phyloP scores from a whole-genome alignment of 768 basidiomycete species.

The Tephrocybe sp. region DNA sequence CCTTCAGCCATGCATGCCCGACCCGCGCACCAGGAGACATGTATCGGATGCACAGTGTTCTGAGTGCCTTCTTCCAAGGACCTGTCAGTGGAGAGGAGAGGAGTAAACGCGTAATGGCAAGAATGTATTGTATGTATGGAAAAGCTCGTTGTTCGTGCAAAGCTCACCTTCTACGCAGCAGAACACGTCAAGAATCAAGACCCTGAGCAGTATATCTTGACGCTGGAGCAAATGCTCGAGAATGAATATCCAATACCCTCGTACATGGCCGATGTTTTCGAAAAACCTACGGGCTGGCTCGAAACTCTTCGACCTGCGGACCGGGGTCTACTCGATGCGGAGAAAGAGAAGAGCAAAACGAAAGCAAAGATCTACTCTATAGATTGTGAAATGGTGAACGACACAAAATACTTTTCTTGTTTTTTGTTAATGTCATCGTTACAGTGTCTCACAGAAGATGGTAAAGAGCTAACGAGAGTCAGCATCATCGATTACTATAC shows the following conservation, averaged over 20 bases:
- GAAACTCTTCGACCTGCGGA: constrained; percentile 65
- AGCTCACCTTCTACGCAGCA: constrained; percentile 35
- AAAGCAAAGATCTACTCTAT: constrained; percentile 70
- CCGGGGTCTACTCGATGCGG: constrained; percentile 26
- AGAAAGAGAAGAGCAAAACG: constrained; percentile 24
- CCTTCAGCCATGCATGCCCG: constrained; percentile 91
- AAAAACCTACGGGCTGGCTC: constrained; percentile 72
- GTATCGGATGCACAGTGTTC: constrained; percentile 80
- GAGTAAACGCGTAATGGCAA: constrained; percentile 54
- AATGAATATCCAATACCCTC: constrained; percentile 91
- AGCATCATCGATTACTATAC: constrained; percentile 80
- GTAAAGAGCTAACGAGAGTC: constrained; percentile 85
- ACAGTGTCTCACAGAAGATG: constrained; percentile 87
- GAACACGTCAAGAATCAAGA: constrained; percentile 62
- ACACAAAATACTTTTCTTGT: background rate
- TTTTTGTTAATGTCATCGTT: background rate
- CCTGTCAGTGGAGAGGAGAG: constrained; percentile 83
- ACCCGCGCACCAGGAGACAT: constrained; percentile 91
- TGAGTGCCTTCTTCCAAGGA: constrained; percentile 78
- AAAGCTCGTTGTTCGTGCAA: background rate
- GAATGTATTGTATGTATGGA: constrained; percentile 33
- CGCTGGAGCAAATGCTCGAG: constrained; percentile 86
- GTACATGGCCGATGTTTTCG: constrained; percentile 73
- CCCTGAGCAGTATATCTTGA: constrained; percentile 71
- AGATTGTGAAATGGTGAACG: constrained; percentile 94